These are phyloP conservation scores for Neocucurbitaria cava DNA, from an alignment of 2,329 filamentous ascomycete genomes.

Conservation along the genomic window DNA sequence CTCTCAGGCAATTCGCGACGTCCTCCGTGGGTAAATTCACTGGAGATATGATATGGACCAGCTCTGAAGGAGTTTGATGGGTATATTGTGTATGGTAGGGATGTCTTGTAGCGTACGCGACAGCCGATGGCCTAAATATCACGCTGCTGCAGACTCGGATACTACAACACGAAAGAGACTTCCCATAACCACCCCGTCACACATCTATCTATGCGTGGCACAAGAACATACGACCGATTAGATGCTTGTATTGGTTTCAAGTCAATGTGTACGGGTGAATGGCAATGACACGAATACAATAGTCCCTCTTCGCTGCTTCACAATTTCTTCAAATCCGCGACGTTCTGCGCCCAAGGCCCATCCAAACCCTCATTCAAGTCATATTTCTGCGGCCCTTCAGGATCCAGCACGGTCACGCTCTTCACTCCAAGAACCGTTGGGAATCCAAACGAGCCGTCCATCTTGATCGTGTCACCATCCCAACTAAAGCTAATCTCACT, in stretches of 20 bases:
- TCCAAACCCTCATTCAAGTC: slow-evolving; percentile 30
- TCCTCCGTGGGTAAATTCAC: too few relatives aligned
- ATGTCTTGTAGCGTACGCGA: too few relatives aligned
- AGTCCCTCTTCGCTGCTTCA: neutral
- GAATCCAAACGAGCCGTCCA: slow-evolving; percentile 65
- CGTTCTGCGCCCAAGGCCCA: slow-evolving; percentile 27
- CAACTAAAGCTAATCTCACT: slow-evolving; percentile 68
- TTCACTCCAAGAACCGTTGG: slow-evolving; percentile 27
- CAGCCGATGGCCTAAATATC: too few relatives aligned
- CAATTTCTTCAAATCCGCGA: slow-evolving; percentile 13
- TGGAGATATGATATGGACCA: too few relatives aligned
- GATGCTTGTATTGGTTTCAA: neutral
- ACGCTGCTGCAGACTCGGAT: too few relatives aligned
- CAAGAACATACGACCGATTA: neutral
- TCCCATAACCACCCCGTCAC: too few relatives aligned
- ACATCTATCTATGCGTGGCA: neutral
- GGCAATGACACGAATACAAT: neutral
- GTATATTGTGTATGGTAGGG: too few relatives aligned
- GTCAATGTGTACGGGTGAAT: neutral
- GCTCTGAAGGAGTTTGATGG: too few relatives aligned
- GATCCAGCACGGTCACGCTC: slow-evolving; percentile 32
- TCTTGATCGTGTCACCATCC: slow-evolving; percentile 58
- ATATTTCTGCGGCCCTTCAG: slow-evolving; percentile 24
- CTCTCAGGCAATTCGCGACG: neutral
- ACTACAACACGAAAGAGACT: too few relatives aligned